Evolutionary conservation across 2,329 filamentous ascomycete species (phyloP).

Genomic region (Hypoxylon sp.): DNA sequence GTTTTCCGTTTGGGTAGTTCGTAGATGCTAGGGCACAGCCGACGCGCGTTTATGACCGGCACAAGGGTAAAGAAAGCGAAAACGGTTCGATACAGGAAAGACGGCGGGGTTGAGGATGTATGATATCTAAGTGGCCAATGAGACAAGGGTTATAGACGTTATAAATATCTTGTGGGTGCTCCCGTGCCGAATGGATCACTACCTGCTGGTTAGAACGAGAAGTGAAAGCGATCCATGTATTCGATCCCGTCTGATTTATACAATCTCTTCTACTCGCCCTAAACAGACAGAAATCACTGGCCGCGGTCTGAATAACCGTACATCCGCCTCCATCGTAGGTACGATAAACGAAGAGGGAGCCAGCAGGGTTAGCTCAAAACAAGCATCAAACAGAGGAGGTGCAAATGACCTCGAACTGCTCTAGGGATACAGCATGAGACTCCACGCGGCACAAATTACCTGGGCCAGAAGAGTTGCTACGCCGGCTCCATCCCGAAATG

Average conservation of each 20-base stretch:
- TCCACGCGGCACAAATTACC: slow-evolving; percentile 45
- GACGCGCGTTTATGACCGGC: slow-evolving; percentile 18
- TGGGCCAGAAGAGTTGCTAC: slow-evolving; percentile 40
- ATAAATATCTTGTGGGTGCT: slow-evolving; percentile 34
- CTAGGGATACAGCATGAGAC: slow-evolving; percentile 43
- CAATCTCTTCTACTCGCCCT: slow-evolving; percentile 22
- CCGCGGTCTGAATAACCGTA: slow-evolving; percentile 24
- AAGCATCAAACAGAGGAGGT: slow-evolving; percentile 62
- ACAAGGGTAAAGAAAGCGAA: slow-evolving; percentile 26
- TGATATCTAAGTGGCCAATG: slow-evolving; percentile 30
- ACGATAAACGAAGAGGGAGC: slow-evolving; percentile 50
- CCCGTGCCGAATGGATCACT: slow-evolving; percentile 33
- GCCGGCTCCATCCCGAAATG: slow-evolving; percentile 41
- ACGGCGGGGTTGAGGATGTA: slow-evolving; percentile 44
- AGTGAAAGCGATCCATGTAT: slow-evolving; percentile 43
- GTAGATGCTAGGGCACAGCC: slow-evolving; percentile 22
- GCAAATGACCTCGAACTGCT: slow-evolving; percentile 45
- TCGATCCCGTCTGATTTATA: slow-evolving; percentile 51
- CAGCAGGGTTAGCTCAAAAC: slow-evolving; percentile 60
- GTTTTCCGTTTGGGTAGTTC: slow-evolving; percentile 10
- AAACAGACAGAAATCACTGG: slow-evolving; percentile 3
- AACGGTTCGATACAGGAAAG: slow-evolving; percentile 29
- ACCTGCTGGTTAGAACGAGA: slow-evolving; percentile 34
- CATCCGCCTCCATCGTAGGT: slow-evolving; percentile 29
- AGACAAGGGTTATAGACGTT: slow-evolving; percentile 42